Base-by-base conservation (phyloP, 345 rosid genomes). In the Turnera subulata region DNA sequence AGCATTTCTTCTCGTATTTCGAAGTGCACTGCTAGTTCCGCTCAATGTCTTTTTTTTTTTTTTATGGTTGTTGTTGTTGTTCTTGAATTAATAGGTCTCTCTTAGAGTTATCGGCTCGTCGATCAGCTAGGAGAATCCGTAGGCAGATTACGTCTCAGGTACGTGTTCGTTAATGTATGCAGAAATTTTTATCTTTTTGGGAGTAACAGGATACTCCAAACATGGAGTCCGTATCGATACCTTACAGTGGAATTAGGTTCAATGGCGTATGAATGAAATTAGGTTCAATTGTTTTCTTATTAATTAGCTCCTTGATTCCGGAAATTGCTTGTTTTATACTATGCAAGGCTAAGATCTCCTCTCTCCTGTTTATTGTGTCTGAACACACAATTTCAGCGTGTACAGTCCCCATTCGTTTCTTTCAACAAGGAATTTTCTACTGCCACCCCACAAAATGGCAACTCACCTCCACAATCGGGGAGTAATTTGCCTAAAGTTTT, bases 51-150 rank as follows among this genome's bases (percentile, higher is more conserved):
- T n/a, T 18, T 5, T n/a, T 23, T 25, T 24, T 2, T 26, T 16
- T 24, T 25, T 7, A 50, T 4, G 7, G 8, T n/a, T n/a, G n/a
- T n/a, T n/a, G n/a, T n/a, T n/a, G n/a, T n/a, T n/a, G 18, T 25
- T 1, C 5, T 53, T 11, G 12, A 16, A 16, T 42, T 42, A 11
- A 42, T 15, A 87, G 93, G 88, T 83, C 86, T 43, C 58, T 89
- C 72, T 71, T 82, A 70, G 84, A 83, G 73, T 63, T 82, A 32
- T 73, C 98, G 2, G 69, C 72, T 20, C 82, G 80, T 59, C 83
- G 61, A 69, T 73, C 83, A 22, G 24, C 59, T 25, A 59, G 67
- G 67, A 80, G 84, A 66, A 50, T 78, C 48, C 80, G 79, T 9
- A 67, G 82, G 69, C 76, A 65, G 63, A 57, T 69, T 72, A 62